phyloP scores from a whole-genome alignment of 2,329 filamentous ascomycete genomes.

The Purpureocillium lavendulum region DNA sequence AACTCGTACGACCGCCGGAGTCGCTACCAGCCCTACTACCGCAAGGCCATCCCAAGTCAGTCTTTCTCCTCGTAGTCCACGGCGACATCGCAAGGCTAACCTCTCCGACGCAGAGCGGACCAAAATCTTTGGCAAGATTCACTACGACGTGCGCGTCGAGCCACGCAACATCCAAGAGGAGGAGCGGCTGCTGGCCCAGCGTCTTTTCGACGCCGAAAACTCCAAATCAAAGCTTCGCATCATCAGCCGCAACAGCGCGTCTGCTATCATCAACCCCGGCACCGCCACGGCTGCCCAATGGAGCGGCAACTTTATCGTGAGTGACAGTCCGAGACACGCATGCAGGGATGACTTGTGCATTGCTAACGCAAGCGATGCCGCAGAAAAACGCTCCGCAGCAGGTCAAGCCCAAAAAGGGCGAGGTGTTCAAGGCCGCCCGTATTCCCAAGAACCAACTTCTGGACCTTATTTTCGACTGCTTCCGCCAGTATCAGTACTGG shows the following conservation, averaged over 20 bases:
- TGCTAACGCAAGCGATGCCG: not conserved
- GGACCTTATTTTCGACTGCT: constrained; percentile 76
- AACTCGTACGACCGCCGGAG: constrained; percentile 34
- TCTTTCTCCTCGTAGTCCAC: constrained; percentile 8
- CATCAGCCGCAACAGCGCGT: constrained; percentile 40
- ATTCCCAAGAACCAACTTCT: constrained; percentile 83
- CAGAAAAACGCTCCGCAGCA: constrained; percentile 45
- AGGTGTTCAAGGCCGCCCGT: constrained; percentile 75
- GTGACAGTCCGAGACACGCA: constrained; percentile 23
- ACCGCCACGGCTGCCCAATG: constrained; percentile 26
- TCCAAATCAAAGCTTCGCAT: constrained; percentile 42
- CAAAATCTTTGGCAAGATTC: constrained; percentile 61
- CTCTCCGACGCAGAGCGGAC: constrained; percentile 64
- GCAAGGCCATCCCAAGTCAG: constrained; percentile 69
- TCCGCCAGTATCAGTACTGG: constrained; percentile 86
- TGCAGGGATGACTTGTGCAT: no score
- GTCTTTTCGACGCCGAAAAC: constrained; percentile 40
- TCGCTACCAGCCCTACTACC: constrained; percentile 51
- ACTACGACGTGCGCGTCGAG: constrained; percentile 68
- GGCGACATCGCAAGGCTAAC: constrained; percentile 11
- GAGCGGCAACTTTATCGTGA: constrained; percentile 47
- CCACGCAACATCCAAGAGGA: constrained; percentile 66
- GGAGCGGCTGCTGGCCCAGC: constrained; percentile 52
- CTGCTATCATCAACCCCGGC: constrained; percentile 49
- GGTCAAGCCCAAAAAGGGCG: constrained; percentile 53